Conservation (phyloP, 768 basidiomycete species). For the Lyophyllum semitale region DNA sequence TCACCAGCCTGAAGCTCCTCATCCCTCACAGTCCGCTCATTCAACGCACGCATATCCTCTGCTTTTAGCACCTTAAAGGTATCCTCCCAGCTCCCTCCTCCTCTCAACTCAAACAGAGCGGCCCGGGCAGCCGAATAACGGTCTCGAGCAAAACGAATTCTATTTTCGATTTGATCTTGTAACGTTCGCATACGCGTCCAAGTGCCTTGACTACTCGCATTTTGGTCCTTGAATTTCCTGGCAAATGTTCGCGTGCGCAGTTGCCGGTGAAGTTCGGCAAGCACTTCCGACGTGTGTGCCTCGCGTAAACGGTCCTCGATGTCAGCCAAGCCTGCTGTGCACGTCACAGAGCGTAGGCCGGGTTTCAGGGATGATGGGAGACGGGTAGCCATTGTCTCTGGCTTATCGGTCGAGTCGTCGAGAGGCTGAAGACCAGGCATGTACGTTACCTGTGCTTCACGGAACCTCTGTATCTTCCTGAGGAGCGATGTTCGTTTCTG, state of each 20-base stretch:
- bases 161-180: conserved; percentile 4
- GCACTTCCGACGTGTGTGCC: conserved; percentile 12
- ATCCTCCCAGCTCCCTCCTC: conserved; percentile 7
- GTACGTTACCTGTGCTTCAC: conserved; percentile 9
- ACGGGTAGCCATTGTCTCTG: conserved; percentile 2
- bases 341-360: background rate
- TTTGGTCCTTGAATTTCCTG: conserved; percentile 3
- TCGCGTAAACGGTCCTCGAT: conserved; percentile 15
- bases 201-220: conserved; percentile 8
- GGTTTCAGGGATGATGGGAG: conserved; percentile 16
- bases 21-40: background rate
- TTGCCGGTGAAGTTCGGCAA: conserved; percentile 10
- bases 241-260: conserved; percentile 7
- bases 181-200: conserved; percentile 7
- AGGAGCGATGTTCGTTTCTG: background rate
- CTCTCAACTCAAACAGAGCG: conserved; percentile 9
- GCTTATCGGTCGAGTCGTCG: no score
- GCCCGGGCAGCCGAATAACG: conserved; percentile 8
- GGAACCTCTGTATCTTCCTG: conserved; percentile 4
- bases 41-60: conserved; percentile 4
- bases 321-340: conserved; percentile 1
- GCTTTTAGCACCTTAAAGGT: background rate
- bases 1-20: conserved; percentile 1
- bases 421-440: conserved; percentile 5
- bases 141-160: background rate